phyloP scores from a whole-genome alignment of 176 grass and related monocot species.

The Aegilops umbellulata region DNA sequence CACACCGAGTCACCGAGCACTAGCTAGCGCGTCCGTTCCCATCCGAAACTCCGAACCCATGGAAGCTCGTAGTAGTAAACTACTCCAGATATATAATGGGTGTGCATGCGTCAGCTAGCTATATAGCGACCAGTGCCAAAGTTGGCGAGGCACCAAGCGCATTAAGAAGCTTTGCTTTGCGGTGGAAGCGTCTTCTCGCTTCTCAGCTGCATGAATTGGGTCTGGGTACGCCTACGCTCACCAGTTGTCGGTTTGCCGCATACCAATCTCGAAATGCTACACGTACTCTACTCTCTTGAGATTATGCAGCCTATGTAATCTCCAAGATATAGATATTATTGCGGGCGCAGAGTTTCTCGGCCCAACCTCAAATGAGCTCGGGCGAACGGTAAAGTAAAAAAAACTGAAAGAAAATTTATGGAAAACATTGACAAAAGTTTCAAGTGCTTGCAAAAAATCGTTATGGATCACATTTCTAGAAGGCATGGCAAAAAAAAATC shows the following conservation, averaged over 20 bases:
- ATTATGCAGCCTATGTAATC: background rate
- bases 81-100: background rate
- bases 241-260: background rate
- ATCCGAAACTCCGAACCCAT: conserved; percentile 29
- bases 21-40: conserved; percentile 33
- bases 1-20: conserved; percentile 31
- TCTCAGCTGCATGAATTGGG: background rate
- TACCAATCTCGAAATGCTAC: background rate
- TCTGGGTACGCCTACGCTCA: background rate
- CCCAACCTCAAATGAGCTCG: too few species aligned
- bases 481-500: too few species aligned
- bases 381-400: too few species aligned
- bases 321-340: too few species aligned
- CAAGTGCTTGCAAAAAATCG: too few species aligned
- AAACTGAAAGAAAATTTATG: too few species aligned
- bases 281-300: background rate
- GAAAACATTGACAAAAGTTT: too few species aligned
- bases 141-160: background rate
- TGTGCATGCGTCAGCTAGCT: background rate
- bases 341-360: too few species aligned
- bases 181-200: background rate
- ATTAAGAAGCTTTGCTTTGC: background rate
- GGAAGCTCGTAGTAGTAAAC: background rate
- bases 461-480: too few species aligned
- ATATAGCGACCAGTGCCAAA: background rate